Evolutionary conservation across 1,139 yeast genomes (phyloP).

Genomic region (Geotrichum macrosporum): DNA sequence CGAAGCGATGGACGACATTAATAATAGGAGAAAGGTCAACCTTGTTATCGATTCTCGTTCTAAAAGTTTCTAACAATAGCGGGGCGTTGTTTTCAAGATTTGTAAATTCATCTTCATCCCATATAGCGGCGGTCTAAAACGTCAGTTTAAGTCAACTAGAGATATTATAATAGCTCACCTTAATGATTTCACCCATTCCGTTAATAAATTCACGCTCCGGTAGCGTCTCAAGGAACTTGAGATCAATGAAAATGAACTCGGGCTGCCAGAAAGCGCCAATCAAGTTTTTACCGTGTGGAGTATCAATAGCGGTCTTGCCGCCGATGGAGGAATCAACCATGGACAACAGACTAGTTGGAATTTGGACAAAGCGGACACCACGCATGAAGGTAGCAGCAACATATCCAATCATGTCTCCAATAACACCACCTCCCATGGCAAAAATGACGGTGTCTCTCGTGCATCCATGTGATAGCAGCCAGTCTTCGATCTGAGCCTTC

Average conservation of each 20-base stretch:
- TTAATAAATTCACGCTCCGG: constrained; percentile 93
- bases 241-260: constrained; percentile 78
- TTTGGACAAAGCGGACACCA: constrained; percentile 90
- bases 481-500: constrained; percentile 92
- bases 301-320: constrained; percentile 97
- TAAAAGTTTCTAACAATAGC: constrained; percentile 20
- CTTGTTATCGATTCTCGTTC: constrained; percentile 26
- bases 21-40: constrained; percentile 63
- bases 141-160: constrained; percentile 13
- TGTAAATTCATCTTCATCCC: constrained; percentile 86
- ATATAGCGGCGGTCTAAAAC: constrained; percentile 80
- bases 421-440: constrained; percentile 98
- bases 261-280: constrained; percentile 99
- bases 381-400: constrained; percentile 99
- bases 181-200: constrained; percentile 98
- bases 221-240: constrained; percentile 77
- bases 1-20: constrained; percentile 72
- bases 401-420: constrained; percentile 98
- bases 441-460: constrained; percentile 92
- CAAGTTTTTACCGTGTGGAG: constrained; percentile 94
- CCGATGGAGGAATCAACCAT: constrained; percentile 99
- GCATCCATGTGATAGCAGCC: constrained; percentile 76
- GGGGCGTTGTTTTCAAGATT: constrained; percentile 64
- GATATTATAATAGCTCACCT: constrained; percentile 35
- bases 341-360: constrained; percentile 88